Percentiles rank a stretch among this genome's conserved stretches.
These are phyloP conservation scores for Capsicum pubescens DNA, from an alignment of 257 asterid genomes.

Conservation along the genomic window DNA sequence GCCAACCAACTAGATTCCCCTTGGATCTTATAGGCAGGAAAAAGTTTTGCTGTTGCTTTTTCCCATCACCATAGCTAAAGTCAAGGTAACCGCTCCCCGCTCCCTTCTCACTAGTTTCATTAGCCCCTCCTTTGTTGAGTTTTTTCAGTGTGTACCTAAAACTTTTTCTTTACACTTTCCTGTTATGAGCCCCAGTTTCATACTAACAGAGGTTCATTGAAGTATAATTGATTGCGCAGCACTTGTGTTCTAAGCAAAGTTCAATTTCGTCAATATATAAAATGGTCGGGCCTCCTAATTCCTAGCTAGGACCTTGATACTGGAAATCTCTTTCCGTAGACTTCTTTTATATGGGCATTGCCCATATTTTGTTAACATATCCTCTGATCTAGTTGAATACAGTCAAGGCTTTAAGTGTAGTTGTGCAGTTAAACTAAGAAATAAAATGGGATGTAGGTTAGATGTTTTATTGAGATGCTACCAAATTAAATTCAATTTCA, in stretches of 20 bases:
- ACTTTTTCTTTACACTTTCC: background rate
- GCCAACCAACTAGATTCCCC: too few relatives aligned
- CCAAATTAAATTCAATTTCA: background rate
- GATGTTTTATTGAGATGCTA: too few relatives aligned
- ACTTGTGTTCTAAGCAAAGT: background rate
- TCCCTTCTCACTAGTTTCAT: background rate
- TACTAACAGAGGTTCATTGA: background rate
- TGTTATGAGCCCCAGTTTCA: background rate
- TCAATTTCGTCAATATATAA: too few relatives aligned
- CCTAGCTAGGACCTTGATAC: too few relatives aligned
- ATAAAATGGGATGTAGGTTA: too few relatives aligned
- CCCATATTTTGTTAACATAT: too few relatives aligned
- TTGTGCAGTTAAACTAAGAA: too few relatives aligned
- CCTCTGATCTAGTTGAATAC: too few relatives aligned
- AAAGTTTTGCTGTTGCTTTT: background rate
- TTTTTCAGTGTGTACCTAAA: background rate
- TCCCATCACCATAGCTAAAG: background rate
- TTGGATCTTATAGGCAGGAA: background rate
- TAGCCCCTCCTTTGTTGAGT: background rate
- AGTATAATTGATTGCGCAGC: slow-evolving; percentile 6
- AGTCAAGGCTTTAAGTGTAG: too few relatives aligned
- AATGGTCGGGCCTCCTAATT: too few relatives aligned
- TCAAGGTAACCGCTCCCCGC: background rate
- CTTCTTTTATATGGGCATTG: too few relatives aligned
- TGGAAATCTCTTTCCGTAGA: too few relatives aligned